Conservation (phyloP, 164 flowering plant genomes). For the Piper betle region DNA sequence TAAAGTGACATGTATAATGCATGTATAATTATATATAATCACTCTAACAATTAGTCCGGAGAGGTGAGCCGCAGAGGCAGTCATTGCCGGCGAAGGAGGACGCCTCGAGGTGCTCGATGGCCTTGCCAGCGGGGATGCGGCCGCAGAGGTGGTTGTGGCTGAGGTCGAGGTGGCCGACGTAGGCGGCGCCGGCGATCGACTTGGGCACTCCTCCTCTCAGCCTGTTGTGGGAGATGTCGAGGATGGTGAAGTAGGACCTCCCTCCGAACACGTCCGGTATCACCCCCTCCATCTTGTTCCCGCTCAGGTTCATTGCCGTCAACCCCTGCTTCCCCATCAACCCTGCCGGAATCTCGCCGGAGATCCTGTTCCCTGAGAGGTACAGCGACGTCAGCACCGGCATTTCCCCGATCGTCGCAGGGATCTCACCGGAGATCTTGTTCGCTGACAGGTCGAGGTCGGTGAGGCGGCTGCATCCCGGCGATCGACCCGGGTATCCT, state of each 20-base stretch:
- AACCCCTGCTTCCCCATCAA: slow-evolving; percentile 33
- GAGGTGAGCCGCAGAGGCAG: slow-evolving; percentile 80
- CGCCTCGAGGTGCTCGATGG: slow-evolving; percentile 72
- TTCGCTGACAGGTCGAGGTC: slow-evolving; percentile 67
- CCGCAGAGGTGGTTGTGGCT: slow-evolving; percentile 84
- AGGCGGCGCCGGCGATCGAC: slow-evolving; percentile 39
- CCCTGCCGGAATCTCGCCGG: slow-evolving; percentile 54
- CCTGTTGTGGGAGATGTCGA: slow-evolving; percentile 57
- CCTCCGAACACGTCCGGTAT: slow-evolving; percentile 71
- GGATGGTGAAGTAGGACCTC: slow-evolving; percentile 53
- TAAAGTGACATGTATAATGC: too few species aligned
- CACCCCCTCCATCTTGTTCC: slow-evolving; percentile 41
- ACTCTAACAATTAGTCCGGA: slow-evolving; percentile 6
- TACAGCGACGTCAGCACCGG: slow-evolving; percentile 59
- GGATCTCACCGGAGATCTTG: slow-evolving; percentile 41
- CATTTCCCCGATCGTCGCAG: slow-evolving; percentile 50
- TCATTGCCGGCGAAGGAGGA: slow-evolving; percentile 61
- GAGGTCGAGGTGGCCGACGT: slow-evolving; percentile 74
- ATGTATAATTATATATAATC: too few species aligned
- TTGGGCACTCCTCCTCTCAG: slow-evolving; percentile 56
- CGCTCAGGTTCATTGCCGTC: slow-evolving; percentile 52
- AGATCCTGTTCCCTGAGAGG: slow-evolving; percentile 42
- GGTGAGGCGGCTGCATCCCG: slow-evolving; percentile 48
- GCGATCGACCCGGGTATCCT: slow-evolving; percentile 51
- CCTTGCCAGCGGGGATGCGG: slow-evolving; percentile 52